Evolutionary conservation across 169 alveolate species (phyloP).

Genomic region (Eimeria acervulina): DNA sequence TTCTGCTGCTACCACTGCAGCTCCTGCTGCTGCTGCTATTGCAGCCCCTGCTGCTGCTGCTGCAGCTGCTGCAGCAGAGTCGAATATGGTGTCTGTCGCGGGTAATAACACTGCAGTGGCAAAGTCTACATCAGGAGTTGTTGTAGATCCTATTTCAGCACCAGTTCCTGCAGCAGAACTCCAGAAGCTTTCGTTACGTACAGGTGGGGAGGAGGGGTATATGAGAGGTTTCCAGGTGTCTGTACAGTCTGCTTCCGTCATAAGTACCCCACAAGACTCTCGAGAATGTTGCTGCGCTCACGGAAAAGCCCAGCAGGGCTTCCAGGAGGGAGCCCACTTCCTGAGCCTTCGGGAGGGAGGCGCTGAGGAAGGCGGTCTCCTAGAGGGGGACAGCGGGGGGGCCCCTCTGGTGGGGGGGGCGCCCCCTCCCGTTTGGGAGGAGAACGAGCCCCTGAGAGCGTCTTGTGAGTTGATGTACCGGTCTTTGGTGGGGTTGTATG

Average conservation of each 20-base stretch:
- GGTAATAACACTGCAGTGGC: neutral
- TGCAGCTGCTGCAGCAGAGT: neutral
- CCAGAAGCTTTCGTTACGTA: neutral
- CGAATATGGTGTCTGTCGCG: no score
- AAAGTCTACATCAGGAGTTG: neutral
- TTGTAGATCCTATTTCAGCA: neutral
- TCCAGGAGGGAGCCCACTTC: no score
- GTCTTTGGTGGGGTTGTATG: conserved; percentile 73
- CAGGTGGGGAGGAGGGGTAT: neutral
- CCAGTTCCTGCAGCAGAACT: neutral
- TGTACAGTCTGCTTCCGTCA: neutral
- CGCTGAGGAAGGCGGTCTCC: neutral
- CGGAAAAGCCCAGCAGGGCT: no score
- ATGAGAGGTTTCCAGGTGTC: neutral
- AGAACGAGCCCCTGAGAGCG: conserved; percentile 37
- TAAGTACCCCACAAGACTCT: neutral
- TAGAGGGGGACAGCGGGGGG: neutral
- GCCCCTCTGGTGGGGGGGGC: neutral
- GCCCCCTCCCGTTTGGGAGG: conserved; percentile 26
- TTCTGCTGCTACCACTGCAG: neutral
- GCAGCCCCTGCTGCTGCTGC: neutral
- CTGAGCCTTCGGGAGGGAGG: no score
- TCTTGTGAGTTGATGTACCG: conserved; percentile 82
- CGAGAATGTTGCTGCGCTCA: neutral
- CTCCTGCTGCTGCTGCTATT: neutral